Conservation (phyloP, 2,329 filamentous ascomycete genomes). For the Hymenoscyphus repandus region DNA sequence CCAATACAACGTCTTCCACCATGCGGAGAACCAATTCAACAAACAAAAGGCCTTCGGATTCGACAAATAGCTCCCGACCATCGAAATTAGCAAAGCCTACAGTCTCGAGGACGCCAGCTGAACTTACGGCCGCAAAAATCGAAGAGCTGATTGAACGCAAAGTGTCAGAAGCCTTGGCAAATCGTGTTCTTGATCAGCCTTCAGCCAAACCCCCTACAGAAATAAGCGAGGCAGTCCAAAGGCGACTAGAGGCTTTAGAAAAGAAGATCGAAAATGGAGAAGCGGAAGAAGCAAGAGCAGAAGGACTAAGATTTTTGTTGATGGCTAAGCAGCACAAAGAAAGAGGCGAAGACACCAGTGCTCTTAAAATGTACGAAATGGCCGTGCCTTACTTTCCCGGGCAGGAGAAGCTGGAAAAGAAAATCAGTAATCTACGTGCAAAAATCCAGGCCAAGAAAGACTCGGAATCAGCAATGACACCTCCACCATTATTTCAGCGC, state of each 20-base stretch:
- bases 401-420: conserved; percentile 69
- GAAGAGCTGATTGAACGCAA: conserved; percentile 91
- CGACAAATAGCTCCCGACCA: conserved; percentile 34
- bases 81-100: conserved; percentile 42
- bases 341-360: conserved; percentile 69
- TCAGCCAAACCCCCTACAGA: conserved; percentile 40
- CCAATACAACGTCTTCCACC: conserved; percentile 17
- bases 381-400: conserved; percentile 81
- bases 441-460: conserved; percentile 42
- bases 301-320: conserved; percentile 80
- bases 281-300: conserved; percentile 67
- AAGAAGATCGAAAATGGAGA: conserved; percentile 67
- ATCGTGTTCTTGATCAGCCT: conserved; percentile 57
- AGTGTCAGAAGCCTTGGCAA: conserved; percentile 81
- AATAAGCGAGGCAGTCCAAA: conserved; percentile 73
- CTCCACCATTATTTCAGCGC: conserved; percentile 8
- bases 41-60: conserved; percentile 32
- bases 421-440: conserved; percentile 58
- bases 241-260: conserved; percentile 77
- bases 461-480: conserved; percentile 10
- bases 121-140: conserved; percentile 68
- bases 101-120: conserved; percentile 24
- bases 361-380: conserved; percentile 79
- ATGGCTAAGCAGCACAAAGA: conserved; percentile 90
- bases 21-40: conserved; percentile 32